A percentile compares a stretch with the other conserved stretches of the same genome.
These are phyloP conservation scores for Asparagopsis taxiformis DNA, from an alignment of 31 red algal species.

Conservation along the genomic window DNA sequence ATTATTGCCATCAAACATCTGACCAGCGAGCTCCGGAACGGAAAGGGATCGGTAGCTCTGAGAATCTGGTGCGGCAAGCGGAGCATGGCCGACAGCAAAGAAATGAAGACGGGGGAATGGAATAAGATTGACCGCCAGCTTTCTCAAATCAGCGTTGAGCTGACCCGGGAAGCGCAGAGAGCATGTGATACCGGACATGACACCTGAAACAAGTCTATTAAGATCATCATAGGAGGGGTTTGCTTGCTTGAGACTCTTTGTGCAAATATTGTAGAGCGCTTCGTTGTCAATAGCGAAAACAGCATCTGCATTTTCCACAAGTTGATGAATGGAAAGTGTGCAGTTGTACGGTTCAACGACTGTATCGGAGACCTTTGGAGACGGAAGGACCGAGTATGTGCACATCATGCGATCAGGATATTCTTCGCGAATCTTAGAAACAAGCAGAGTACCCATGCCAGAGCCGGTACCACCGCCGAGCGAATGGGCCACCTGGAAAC, in stretches of 20 bases:
- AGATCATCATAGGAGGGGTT: slow-evolving; percentile 92
- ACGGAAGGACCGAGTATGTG: slow-evolving; percentile 97
- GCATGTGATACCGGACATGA: slow-evolving; percentile 98
- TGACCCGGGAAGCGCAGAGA: slow-evolving; percentile 98
- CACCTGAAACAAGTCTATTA: slow-evolving; percentile 92
- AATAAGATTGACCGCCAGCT: slow-evolving; percentile 95
- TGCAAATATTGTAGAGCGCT: slow-evolving; percentile 95
- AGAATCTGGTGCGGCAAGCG: slow-evolving; percentile 67
- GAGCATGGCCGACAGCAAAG: slow-evolving; percentile 92
- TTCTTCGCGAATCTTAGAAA: slow-evolving; percentile 98
- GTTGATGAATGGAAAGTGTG: slow-evolving; percentile 96
- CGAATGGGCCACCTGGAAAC: slow-evolving; percentile 98
- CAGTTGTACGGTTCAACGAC: slow-evolving; percentile 99
- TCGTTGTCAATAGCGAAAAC: slow-evolving; percentile 99
- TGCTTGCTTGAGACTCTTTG: slow-evolving; percentile 71
- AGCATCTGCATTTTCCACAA: slow-evolving; percentile 95
- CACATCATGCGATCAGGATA: slow-evolving; percentile 98
- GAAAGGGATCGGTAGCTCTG: slow-evolving; percentile 74
- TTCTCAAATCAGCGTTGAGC: slow-evolving; percentile 96
- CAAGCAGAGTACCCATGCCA: slow-evolving; percentile 91
- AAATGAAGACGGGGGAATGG: slow-evolving; percentile 99
- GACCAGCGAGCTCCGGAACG: slow-evolving; percentile 89
- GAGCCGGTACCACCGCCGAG: slow-evolving; percentile 97
- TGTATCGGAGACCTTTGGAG: slow-evolving; percentile 96
- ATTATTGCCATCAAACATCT: slow-evolving; percentile 97